Conservation (phyloP, 2,329 filamentous ascomycete genomes). For the Diaporthe sp. region DNA sequence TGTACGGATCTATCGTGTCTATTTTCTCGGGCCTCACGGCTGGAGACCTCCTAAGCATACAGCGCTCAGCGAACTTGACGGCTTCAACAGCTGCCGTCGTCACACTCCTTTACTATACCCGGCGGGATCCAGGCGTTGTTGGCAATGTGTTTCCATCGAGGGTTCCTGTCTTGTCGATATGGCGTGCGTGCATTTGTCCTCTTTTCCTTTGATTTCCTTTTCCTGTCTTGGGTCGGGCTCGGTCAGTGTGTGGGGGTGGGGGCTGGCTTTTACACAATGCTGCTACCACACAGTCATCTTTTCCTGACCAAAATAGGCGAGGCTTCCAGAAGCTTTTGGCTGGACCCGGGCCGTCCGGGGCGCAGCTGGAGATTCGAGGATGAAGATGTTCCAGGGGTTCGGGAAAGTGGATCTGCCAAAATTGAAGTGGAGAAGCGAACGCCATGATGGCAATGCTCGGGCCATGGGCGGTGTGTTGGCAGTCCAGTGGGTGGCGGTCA, state of each 20-base stretch:
- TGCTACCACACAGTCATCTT: constrained; percentile 9
- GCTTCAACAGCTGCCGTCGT: constrained; percentile 38
- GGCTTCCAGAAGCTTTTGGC: constrained; percentile 32
- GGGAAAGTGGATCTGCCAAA: constrained; percentile 41
- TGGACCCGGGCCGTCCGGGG: constrained; percentile 32
- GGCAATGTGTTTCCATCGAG: constrained; percentile 37
- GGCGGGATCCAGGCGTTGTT: constrained; percentile 36
- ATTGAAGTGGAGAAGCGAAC: constrained; percentile 39
- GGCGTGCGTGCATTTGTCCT: constrained; percentile 37
- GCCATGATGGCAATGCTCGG: constrained; percentile 35
- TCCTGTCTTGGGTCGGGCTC: constrained; percentile 24
- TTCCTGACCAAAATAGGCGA: constrained; percentile 31
- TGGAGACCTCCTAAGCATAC: constrained; percentile 20
- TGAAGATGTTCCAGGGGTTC: constrained; percentile 35
- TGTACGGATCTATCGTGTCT: constrained; percentile 27
- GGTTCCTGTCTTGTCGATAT: constrained; percentile 35
- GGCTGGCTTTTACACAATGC: constrained; percentile 35
- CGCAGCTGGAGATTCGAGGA: constrained; percentile 38
- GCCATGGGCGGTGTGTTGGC: constrained; percentile 38
- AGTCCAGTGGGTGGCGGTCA: constrained; percentile 37
- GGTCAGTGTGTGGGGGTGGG: constrained; percentile 35
- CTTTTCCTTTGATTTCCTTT: constrained; percentile 23
- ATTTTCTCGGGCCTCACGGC: constrained; percentile 10
- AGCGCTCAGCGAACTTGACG: constrained; percentile 24
- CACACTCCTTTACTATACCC: constrained; percentile 40